Conservation (phyloP, 2,329 filamentous ascomycete genomes). For the Kalmusia sp. region DNA sequence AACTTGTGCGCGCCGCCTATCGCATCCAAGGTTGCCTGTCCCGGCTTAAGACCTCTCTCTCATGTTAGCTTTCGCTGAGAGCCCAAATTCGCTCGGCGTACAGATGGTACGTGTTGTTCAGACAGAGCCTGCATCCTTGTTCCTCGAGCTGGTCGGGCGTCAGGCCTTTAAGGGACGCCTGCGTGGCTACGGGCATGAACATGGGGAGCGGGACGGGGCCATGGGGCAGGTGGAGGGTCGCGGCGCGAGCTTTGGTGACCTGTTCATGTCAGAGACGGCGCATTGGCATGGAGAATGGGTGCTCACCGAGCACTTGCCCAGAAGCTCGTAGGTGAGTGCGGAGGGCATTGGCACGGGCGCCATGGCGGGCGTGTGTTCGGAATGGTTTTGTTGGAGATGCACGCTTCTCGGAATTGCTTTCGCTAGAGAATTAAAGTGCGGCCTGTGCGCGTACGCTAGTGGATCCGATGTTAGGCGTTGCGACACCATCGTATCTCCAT, state of each 20-base stretch:
- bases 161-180: slow-evolving; percentile 91
- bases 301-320: slow-evolving; percentile 48
- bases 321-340: slow-evolving; percentile 46
- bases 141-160: slow-evolving; percentile 91
- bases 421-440: not conserved
- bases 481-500: too few species aligned
- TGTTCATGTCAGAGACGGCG: slow-evolving; percentile 49
- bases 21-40: slow-evolving; percentile 84
- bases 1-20: slow-evolving; percentile 93
- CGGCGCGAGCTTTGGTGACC: slow-evolving; percentile 94
- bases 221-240: slow-evolving; percentile 86
- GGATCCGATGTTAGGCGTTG: too few species aligned
- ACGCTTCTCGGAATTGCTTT: not conserved
- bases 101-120: slow-evolving; percentile 98
- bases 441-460: slow-evolving; percentile 3
- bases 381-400: not conserved
- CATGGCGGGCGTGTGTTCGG: slow-evolving; percentile 29
- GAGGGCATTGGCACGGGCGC: slow-evolving; percentile 43
- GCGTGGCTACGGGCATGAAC: slow-evolving; percentile 98
- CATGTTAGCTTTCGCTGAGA: slow-evolving; percentile 24
- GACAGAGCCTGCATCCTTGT: slow-evolving; percentile 85
- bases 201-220: slow-evolving; percentile 88
- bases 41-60: slow-evolving; percentile 80
- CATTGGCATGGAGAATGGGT: not conserved
- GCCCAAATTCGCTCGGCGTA: slow-evolving; percentile 24